Conservation (phyloP, 768 basidiomycete species). For the Termitomyces sp. region DNA sequence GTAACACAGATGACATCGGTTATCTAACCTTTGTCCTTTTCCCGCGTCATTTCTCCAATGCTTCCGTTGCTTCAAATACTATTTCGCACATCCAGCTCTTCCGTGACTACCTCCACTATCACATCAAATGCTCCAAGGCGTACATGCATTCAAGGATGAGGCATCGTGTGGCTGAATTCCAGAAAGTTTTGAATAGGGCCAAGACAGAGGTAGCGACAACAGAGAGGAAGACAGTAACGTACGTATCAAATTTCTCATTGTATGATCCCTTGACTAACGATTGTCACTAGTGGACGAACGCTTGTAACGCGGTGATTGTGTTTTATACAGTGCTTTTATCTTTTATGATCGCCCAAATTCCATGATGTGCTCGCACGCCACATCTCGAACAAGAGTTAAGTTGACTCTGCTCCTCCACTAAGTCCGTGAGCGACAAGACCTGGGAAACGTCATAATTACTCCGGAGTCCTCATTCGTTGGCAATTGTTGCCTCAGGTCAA, state of each 20-base stretch:
- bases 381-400: background rate
- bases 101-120: conserved; percentile 98
- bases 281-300: conserved; percentile 43
- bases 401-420: background rate
- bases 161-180: conserved; percentile 89
- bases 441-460: background rate
- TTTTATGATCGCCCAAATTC: background rate
- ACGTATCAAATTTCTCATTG: conserved; percentile 19
- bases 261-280: background rate
- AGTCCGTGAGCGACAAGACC: background rate
- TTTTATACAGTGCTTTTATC: background rate
- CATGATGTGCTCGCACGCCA: background rate
- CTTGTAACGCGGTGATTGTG: conserved; percentile 43
- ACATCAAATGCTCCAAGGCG: conserved; percentile 97
- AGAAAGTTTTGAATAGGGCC: conserved; percentile 91
- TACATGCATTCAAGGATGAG: conserved; percentile 99
- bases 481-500: background rate
- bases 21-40: conserved; percentile 98
- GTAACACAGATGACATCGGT: conserved; percentile 82
- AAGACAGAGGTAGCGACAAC: conserved; percentile 83
- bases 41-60: conserved; percentile 88
- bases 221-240: conserved; percentile 92
- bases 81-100: conserved; percentile 96
- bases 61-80: conserved; percentile 61
- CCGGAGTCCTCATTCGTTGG: background rate